Percentiles rank a stretch among this genome's conserved stretches.
Conservation (phyloP, 352 stramenopile genomes). For the Halophytophthora batemanensis region DNA sequence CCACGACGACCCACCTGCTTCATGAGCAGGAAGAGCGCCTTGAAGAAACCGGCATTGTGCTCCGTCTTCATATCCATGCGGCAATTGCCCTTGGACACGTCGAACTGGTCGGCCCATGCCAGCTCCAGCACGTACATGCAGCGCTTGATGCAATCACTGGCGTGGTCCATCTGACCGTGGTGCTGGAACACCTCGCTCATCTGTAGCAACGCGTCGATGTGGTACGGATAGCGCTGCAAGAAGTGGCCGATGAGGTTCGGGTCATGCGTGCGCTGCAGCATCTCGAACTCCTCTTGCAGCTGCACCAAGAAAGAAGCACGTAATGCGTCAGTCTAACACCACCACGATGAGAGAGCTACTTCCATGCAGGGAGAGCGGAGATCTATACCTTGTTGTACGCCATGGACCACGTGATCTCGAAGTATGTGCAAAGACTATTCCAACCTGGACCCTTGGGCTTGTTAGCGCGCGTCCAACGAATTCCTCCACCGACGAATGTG, state of each 20-base stretch:
- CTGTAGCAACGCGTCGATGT: conserved; percentile 80
- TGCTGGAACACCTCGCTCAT: conserved; percentile 89
- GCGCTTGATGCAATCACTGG: conserved; percentile 80
- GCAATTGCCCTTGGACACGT: conserved; percentile 75
- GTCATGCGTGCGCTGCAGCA: conserved; percentile 80
- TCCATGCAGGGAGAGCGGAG: not conserved
- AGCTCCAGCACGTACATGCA: conserved; percentile 84
- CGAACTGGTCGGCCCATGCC: conserved; percentile 80
- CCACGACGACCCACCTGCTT: conserved; percentile 80
- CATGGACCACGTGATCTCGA: conserved; percentile 84
- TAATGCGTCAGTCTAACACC: not conserved
- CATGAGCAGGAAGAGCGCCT: conserved; percentile 74
- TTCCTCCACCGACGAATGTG: conserved; percentile 82
- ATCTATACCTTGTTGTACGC: conserved; percentile 79
- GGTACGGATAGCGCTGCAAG: conserved; percentile 79
- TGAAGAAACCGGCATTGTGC: conserved; percentile 78
- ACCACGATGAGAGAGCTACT: not conserved
- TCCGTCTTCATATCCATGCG: conserved; percentile 80
- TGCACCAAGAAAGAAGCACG: conserved; percentile 14
- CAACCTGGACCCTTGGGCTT: conserved; percentile 63
- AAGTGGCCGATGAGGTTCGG: conserved; percentile 81
- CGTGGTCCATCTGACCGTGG: conserved; percentile 85
- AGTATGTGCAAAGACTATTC: conserved; percentile 76
- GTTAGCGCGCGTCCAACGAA: conserved; percentile 81
- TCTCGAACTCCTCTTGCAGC: conserved; percentile 79